These are phyloP conservation scores for Oryza longistaminata DNA, from an alignment of 176 grass and related monocot species.

Conservation along the genomic window DNA sequence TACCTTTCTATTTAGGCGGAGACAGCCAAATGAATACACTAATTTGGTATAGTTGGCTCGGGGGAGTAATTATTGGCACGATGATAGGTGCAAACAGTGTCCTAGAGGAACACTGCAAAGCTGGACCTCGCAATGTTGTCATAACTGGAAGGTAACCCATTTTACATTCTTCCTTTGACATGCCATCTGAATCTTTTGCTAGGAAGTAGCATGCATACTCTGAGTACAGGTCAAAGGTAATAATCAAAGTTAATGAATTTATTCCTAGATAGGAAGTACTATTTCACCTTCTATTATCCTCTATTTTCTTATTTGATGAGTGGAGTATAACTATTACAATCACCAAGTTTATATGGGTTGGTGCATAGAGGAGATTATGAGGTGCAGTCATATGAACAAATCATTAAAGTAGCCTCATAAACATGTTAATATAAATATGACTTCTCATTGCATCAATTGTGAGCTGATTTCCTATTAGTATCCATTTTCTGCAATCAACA, in stretches of 20 bases:
- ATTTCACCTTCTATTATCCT: conserved; percentile 1
- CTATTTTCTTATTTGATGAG: neutral
- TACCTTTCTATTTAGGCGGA: conserved; percentile 52
- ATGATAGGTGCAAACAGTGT: conserved; percentile 94
- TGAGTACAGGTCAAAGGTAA: neutral
- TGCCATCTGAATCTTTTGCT: conserved; percentile 22
- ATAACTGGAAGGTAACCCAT: conserved; percentile 88
- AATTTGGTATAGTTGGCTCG: conserved; percentile 99
- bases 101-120: conserved; percentile 91
- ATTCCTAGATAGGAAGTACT: conserved; percentile 2
- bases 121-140: conserved; percentile 94
- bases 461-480: conserved; percentile 19
- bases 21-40: conserved; percentile 80
- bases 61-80: conserved; percentile 91
- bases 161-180: neutral
- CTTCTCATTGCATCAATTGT: neutral
- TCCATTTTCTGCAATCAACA: conserved; percentile 19
- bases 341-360: neutral
- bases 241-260: neutral
- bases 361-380: neutral
- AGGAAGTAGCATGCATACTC: neutral
- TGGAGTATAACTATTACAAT: neutral
- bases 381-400: neutral
- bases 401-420: neutral
- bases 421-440: neutral